A percentile compares a stretch with the other conserved stretches of the same genome.
Evolutionary conservation across 2,329 filamentous ascomycete species (phyloP).

Genomic region (Penicillium sp.): DNA sequence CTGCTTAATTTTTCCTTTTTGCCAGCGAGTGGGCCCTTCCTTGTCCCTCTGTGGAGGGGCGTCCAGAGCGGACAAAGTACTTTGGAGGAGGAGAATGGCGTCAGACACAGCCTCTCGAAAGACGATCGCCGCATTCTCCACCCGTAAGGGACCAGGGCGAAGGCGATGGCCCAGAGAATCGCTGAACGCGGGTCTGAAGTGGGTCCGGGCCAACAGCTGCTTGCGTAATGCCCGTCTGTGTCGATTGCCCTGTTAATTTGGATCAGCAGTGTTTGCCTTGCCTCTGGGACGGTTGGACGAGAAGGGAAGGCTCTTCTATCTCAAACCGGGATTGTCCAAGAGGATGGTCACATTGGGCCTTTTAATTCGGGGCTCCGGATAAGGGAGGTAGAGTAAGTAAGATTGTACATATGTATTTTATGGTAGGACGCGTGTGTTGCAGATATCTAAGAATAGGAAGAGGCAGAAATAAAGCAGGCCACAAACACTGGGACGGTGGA

Average conservation of each 20-base stretch:
- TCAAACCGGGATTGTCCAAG: conserved; percentile 2
- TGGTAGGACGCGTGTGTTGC: neutral
- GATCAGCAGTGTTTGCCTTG: conserved; percentile 32
- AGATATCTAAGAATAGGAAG: conserved; percentile 2
- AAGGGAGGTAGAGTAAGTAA: neutral
- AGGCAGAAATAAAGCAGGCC: conserved; percentile 4
- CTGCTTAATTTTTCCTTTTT: conserved; percentile 4
- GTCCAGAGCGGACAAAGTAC: conserved; percentile 5
- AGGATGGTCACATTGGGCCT: neutral
- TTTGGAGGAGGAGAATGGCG: conserved; percentile 28
- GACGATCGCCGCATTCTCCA: conserved; percentile 44
- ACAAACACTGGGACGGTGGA: conserved; percentile 4
- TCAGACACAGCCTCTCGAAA: conserved; percentile 29
- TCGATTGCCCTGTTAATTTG: conserved; percentile 31
- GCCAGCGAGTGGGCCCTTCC: neutral
- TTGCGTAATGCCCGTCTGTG: conserved; percentile 41
- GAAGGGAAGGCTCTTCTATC: conserved; percentile 18
- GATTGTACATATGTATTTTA: neutral
- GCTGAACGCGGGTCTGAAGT: conserved; percentile 34
- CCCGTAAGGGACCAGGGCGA: conserved; percentile 39
- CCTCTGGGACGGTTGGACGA: conserved; percentile 4
- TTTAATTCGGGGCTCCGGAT: neutral
- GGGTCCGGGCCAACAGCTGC: conserved; percentile 36
- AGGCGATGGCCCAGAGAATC: conserved; percentile 36
- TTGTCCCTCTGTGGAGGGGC: neutral